Evolutionary conservation across 1,139 yeast species (phyloP), one percentile per base, ranked within the genome.

Genomic region (Arxiozyma telluris): DNA sequence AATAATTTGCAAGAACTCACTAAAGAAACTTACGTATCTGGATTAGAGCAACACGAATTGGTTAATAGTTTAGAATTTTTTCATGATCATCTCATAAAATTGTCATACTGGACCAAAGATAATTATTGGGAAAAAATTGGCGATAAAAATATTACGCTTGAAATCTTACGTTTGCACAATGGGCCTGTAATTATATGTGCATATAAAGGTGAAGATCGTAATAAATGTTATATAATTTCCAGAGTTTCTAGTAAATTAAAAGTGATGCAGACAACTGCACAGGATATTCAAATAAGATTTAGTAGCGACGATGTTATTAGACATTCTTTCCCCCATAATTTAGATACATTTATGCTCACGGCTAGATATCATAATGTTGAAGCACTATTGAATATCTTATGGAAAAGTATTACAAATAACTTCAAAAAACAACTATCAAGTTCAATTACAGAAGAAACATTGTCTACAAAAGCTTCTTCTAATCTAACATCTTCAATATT

Each of bases 151-250:
- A 44, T 54, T 17, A 27, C 44, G 1, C 5, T 61, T 4, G 46
- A 50, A 6, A 53, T 61, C 11, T 79, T 90, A 73, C 81, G 87
- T 73, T 80, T 89, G 71, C 82, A 96, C 70, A 96, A 88, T 81
- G 86, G 84, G 75, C 96, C 88, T 76, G 82, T 79, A 70, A 87
- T 90, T 73, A 86, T 86, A 72, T 87, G 88, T 82, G 88, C 96
- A 68, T 76, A 80, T 70, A 95, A 88, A 68, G 77, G 79, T 69
- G 78, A 47, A 27, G 51, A 51, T 25, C 54, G 50, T 22, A 45
- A 52, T 3, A 47, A 52, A 43, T 56, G 61, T 42, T 56, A 53
- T 48, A 58, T 57, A 46, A 58, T 59, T 50, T 63, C 61, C 23
- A 51, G 57, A 23, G 58, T 62, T 18, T 57, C 63, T 17, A 21